Base-by-base conservation (phyloP, 495 filamentous ascomycete species). In the Rhizodiscina lignyota region DNA sequence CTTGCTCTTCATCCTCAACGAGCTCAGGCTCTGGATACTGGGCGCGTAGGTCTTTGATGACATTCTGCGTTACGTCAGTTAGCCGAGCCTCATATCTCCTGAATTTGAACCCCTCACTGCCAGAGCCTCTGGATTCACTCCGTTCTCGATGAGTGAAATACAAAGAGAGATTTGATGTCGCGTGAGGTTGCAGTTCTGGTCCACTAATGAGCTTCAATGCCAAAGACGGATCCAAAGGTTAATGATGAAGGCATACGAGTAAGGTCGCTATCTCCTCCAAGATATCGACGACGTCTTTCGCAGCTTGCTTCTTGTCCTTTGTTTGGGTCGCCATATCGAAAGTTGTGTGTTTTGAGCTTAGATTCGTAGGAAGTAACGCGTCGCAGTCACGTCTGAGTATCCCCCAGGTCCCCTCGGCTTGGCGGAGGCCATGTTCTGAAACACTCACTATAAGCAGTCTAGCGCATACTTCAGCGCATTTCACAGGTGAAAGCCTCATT, bases 121-220 rank as follows among this genome's bases (percentile, higher is more conserved):
- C 11, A 97, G 61, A 5, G 86, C 91, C 52, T 96, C 89, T 4
- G 89, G 89, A 56, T 91, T 92, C 6, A 94, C 83, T 4, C 91
- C 91, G 55, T 94, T 94, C 58, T 97, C 89, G 41, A 97, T 83
- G 49, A 97, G 68, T 29, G 83, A 92, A 36, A 96, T 87, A 51
- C 89, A 97, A 36, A 91, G 75, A 5, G 86, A 93, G 10, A 97
- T 68, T 5, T 84, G 83, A 24, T 80, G 77, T 15, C 89, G 72
- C 55, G 93, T 84, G 21, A 97, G 73, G 43, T 89, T 67, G 21
- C 86, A 93, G 53, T 96, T 94, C 89, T 94, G 42, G 12, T 16
- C 18, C 4, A 19, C 4, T 2, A 30, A 21, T 15, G 22, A 31
- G 17, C 15, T 36, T 16, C 34, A 36, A 13, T 32, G 11, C 19